Conservation (phyloP, 2,329 filamentous ascomycete genomes). For the Madurella fahalii region DNA sequence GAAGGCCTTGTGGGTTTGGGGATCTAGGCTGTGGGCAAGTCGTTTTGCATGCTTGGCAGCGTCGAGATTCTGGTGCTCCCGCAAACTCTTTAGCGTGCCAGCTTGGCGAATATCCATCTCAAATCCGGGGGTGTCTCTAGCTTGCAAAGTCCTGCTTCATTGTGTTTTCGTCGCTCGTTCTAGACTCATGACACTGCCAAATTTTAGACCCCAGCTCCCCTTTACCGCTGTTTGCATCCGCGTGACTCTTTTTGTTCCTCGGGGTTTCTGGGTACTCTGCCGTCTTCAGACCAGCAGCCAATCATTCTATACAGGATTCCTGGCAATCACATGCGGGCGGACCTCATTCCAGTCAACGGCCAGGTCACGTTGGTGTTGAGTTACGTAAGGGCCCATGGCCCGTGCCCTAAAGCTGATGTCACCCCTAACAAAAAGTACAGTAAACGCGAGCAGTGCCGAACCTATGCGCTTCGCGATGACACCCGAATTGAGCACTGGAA, state of each 20-base stretch:
- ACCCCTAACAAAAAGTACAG: conserved; percentile 1
- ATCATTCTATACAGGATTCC: conserved; percentile 12
- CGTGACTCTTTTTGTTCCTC: conserved; percentile 15
- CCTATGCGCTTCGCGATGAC: neutral
- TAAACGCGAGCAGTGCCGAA: neutral
- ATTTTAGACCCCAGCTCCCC: neutral
- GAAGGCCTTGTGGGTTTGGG: neutral
- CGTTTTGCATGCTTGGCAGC: neutral
- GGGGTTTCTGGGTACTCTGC: neutral
- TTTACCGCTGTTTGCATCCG: conserved; percentile 21
- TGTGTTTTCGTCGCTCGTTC: neutral
- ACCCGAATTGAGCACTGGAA: neutral
- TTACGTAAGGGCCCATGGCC: conserved; percentile 25
- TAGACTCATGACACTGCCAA: neutral
- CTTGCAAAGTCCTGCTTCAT: neutral
- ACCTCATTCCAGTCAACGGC: neutral
- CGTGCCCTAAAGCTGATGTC: conserved; percentile 5
- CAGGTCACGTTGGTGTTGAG: conserved; percentile 21
- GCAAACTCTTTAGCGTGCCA: neutral
- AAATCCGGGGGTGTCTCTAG: neutral
- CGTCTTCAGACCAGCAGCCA: conserved; percentile 6
- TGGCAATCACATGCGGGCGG: conserved; percentile 12
- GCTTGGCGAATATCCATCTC: conserved; percentile 11
- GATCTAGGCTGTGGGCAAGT: neutral
- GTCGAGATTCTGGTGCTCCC: neutral